Evolutionary conservation across 2,329 filamentous ascomycete species (phyloP), one percentile per base, ranked within the genome.

Genomic region (Endoconidiophora laricicola): DNA sequence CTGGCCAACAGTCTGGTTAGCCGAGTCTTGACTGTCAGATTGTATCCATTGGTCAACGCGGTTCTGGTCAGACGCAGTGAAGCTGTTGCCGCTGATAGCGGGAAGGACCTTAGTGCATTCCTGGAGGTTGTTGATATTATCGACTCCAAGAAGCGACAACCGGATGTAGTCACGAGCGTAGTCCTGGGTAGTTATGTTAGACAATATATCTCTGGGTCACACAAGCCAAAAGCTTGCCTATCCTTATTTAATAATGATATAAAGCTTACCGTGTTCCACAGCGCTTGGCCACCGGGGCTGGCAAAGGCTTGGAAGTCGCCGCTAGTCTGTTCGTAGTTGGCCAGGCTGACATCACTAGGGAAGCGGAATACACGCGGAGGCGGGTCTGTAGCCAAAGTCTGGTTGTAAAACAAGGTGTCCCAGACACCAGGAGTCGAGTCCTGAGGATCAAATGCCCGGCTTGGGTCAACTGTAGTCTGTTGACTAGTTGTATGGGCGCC

Each of bases 31-130:
- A 23, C n/a, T 39, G 41, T 16, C 14, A 16, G 39, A 29, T 14
- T 46, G 16, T 24, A 61, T 56, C 57, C 59, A 61, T 50, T 59
- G 59, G 53, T 57, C 55, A 29, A 61, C 42, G 20, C 55, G 52
- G 37, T 44, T 49, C 42, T 57, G 52, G 18, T 60, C 59, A 37
- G 54, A 53, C 16, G 47, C n/a, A 18, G 40, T 44, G 38, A 26
- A 43, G 12, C 6, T 16, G 26, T 33, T 4, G 9, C 18, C 46
- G 36, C 22, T 18, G 39, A 58, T 57, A 0, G 63, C 54, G 4
- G 68, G 73, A 7, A 76, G 60, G 2, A 70, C 70, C 55, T 69
- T 67, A 7, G 70, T 73, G 65, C 73, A 77, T 55, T 76, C 73
- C 14, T 66, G 71, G 41, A 77, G 60, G 20, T 63, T 59, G 58